Evolutionary conservation across 192 early-diverging fungal genomes (phyloP).

Genomic region (Obelidium mucronatum): DNA sequence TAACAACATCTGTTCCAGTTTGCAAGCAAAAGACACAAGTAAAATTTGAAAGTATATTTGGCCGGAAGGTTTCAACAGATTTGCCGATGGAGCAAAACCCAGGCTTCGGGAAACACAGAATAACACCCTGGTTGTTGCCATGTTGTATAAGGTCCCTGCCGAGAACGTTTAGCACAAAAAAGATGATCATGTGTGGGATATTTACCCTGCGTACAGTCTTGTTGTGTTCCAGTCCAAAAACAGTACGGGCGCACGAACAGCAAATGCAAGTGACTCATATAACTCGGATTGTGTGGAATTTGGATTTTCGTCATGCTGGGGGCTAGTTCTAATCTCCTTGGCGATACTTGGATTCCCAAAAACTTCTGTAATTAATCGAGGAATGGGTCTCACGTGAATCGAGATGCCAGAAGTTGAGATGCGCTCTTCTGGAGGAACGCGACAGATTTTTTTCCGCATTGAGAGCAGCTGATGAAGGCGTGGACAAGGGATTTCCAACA

Average conservation of each 20-base stretch:
- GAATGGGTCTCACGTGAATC: background rate
- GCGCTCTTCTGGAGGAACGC: background rate
- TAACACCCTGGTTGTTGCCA: no score
- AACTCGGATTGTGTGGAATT: no score
- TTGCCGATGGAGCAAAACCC: no score
- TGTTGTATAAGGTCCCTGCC: no score
- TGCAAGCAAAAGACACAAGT: no score
- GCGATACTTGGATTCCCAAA: background rate
- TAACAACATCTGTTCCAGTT: no score
- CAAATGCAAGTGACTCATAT: background rate
- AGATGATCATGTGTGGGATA: no score
- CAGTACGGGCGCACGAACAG: background rate
- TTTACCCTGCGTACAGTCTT: slow-evolving; percentile 4
- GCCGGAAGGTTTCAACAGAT: no score
- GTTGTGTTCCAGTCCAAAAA: background rate
- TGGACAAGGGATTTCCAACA: background rate
- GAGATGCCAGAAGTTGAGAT: background rate
- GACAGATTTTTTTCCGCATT: background rate
- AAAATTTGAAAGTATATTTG: no score
- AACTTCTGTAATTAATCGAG: background rate
- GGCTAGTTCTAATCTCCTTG: background rate
- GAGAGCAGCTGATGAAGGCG: background rate
- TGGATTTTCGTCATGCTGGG: background rate
- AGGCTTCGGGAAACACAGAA: no score
- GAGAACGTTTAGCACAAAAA: no score